Conservation (phyloP, 345 rosid genomes). For the Turnera subulata region DNA sequence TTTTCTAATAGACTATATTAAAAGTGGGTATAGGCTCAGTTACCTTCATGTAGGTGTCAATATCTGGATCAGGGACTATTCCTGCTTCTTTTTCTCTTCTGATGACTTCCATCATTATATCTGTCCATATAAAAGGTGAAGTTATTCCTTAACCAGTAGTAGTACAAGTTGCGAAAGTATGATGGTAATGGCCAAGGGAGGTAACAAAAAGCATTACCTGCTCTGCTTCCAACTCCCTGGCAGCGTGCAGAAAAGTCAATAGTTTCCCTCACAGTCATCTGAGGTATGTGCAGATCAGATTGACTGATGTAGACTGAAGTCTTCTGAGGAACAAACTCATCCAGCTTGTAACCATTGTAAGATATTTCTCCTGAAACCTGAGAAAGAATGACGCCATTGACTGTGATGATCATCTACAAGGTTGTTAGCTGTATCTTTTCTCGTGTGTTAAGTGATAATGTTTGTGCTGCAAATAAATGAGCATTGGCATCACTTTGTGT, state of each 20-base stretch:
- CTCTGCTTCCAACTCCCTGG: constrained; percentile 58
- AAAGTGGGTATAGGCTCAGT: too few species aligned
- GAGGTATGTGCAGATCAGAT: constrained; percentile 8
- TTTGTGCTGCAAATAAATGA: too few species aligned
- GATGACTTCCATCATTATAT: background rate
- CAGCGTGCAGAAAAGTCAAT: constrained; percentile 51
- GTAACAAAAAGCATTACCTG: background rate
- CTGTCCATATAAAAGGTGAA: background rate
- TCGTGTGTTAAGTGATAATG: too few species aligned
- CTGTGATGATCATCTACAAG: background rate
- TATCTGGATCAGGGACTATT: constrained; percentile 4
- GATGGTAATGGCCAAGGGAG: background rate
- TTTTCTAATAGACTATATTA: too few species aligned
- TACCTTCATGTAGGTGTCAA: constrained; percentile 11
- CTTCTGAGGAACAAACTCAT: constrained; percentile 15
- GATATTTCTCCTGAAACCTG: constrained; percentile 49
- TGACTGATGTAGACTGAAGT: constrained; percentile 16
- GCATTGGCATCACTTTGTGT: too few species aligned
- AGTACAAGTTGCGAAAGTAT: too few species aligned
- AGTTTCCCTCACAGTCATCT: constrained; percentile 17
- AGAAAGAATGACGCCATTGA: background rate
- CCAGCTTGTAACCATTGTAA: constrained; percentile 10
- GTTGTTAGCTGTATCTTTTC: background rate
- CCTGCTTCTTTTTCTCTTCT: constrained; percentile 8
- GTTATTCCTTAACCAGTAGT: too few species aligned